Evolutionary conservation across 2,329 filamentous ascomycete species (phyloP).

Genomic region (Aspergillus pseudotamarii): DNA sequence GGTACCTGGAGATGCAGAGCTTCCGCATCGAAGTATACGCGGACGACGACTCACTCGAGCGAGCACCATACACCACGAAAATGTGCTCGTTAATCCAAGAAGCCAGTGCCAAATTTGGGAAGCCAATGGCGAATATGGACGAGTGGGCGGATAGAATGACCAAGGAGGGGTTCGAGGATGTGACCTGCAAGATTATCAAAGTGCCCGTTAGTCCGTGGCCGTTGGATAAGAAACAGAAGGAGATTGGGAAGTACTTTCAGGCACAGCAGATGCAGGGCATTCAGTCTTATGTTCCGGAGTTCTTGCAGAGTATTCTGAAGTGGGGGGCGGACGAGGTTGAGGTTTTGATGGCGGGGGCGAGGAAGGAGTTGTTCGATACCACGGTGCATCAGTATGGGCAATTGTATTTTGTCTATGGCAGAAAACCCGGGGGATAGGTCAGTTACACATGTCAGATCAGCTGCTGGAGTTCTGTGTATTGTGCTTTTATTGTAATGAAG

Average conservation of each 20-base stretch:
- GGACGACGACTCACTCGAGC: constrained; percentile 13
- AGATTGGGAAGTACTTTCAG: not conserved
- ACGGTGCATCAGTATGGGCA: not conserved
- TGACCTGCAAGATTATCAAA: not conserved
- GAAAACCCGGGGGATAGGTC: not conserved
- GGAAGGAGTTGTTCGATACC: not conserved
- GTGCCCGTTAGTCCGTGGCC: not conserved
- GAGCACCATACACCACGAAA: not conserved
- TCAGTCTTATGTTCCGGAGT: not conserved
- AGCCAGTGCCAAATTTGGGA: not conserved
- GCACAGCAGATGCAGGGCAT: not conserved
- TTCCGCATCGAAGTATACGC: constrained; percentile 78
- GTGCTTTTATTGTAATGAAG: not conserved
- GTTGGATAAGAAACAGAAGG: not conserved
- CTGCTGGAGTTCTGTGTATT: not conserved
- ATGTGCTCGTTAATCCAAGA: not conserved
- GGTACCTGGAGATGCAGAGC: constrained; percentile 30
- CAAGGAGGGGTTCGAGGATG: not conserved
- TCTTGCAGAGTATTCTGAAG: not conserved
- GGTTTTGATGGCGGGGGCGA: not conserved
- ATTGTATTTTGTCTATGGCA: not conserved
- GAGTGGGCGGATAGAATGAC: constrained; percentile 2
- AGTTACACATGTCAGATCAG: not conserved
- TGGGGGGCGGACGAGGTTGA: not conserved
- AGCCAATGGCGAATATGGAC: not conserved